Conservation (phyloP, 768 basidiomycete genomes). For the Vararia minispora region DNA sequence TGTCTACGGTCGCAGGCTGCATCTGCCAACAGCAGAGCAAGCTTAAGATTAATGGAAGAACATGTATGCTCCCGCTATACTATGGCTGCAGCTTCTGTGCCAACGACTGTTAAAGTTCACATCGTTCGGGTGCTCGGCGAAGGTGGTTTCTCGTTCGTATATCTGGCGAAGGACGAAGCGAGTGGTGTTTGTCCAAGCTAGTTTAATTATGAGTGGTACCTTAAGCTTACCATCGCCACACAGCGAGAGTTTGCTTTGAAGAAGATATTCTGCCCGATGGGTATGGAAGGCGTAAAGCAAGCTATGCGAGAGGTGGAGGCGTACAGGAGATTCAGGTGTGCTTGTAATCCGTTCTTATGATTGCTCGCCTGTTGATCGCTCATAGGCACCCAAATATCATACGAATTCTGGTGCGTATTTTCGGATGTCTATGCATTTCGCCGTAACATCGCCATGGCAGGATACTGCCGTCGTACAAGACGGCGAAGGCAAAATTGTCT, state of each 20-base stretch:
- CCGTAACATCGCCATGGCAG: conserved; percentile 25
- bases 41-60: conserved; percentile 92
- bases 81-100: neutral
- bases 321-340: conserved; percentile 87
- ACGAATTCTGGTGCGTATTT: conserved; percentile 61
- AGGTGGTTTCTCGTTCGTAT: conserved; percentile 91
- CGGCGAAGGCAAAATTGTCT: conserved; percentile 90
- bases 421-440: conserved; percentile 6
- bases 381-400: conserved; percentile 92
- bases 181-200: conserved; percentile 52
- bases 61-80: conserved; percentile 46
- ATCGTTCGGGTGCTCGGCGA: conserved; percentile 91
- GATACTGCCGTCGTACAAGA: conserved; percentile 95
- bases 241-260: conserved; percentile 92
- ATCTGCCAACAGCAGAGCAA: conserved; percentile 73
- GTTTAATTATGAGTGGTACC: neutral
- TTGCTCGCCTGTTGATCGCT: neutral
- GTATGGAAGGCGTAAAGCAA: conserved; percentile 79
- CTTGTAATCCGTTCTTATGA: conserved; percentile 8
- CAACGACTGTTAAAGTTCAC: conserved; percentile 42
- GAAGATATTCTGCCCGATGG: conserved; percentile 90
- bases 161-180: conserved; percentile 76
- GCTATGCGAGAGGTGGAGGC: conserved; percentile 88
- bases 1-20: conserved; percentile 75
- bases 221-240: too few species aligned